These are phyloP conservation scores for Claviceps citrina DNA, from an alignment of 2,329 filamentous ascomycete species.

Conservation along the genomic window DNA sequence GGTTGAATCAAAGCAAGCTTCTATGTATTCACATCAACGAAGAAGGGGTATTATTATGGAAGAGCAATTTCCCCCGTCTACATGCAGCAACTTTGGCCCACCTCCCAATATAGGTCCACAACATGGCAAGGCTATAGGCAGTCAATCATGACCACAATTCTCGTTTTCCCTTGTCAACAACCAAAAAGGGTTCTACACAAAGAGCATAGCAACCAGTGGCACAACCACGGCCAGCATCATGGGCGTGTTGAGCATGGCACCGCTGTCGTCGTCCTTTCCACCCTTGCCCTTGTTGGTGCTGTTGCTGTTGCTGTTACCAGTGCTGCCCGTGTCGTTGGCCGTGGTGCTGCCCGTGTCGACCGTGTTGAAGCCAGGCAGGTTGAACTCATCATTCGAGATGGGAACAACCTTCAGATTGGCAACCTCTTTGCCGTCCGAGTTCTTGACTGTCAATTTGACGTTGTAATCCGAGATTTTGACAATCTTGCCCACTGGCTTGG, in stretches of 20 bases:
- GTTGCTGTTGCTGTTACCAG: constrained; percentile 8
- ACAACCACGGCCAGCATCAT: constrained; percentile 19
- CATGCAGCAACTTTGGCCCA: background rate
- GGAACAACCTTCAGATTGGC: constrained; percentile 32
- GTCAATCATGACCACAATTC: too few relatives aligned
- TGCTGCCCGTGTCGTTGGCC: constrained; percentile 9
- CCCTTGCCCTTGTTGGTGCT: background rate
- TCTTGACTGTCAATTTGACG: constrained; percentile 31
- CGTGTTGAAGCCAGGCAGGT: constrained; percentile 30
- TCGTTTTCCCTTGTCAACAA: too few relatives aligned
- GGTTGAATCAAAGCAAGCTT: too few relatives aligned
- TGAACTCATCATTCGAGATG: constrained; percentile 28
- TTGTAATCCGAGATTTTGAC: constrained; percentile 51
- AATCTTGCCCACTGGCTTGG: constrained; percentile 49
- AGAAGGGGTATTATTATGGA: too few relatives aligned
- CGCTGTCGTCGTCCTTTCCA: constrained; percentile 6
- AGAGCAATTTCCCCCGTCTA: too few relatives aligned
- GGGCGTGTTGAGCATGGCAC: constrained; percentile 13
- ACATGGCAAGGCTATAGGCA: too few relatives aligned
- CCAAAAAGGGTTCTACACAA: constrained; percentile 17
- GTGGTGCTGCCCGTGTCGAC: constrained; percentile 17
- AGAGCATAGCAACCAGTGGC: constrained; percentile 20
- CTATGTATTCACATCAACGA: too few relatives aligned
- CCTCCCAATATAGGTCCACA: too few relatives aligned
- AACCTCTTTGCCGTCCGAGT: constrained; percentile 26